Conservation (phyloP, 202 grass and related monocot genomes). For the Musa balbisiana region DNA sequence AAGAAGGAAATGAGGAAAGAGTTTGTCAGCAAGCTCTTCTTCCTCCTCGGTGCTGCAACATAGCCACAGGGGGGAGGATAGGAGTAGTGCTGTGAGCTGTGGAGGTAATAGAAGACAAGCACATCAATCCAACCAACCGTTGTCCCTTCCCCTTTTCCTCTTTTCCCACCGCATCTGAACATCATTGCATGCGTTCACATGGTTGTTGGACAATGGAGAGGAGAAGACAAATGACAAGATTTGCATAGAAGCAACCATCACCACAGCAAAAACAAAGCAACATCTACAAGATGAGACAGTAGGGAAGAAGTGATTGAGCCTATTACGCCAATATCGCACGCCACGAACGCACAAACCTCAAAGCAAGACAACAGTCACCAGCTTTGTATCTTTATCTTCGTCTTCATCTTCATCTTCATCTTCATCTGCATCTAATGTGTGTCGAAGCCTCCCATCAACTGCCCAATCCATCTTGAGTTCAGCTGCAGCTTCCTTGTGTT, state of each 20-base stretch:
- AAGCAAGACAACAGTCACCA: background rate
- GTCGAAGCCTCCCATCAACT: background rate
- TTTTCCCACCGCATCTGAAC: background rate
- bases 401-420: too few species aligned
- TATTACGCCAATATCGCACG: slow-evolving; percentile 1
- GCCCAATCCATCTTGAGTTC: background rate
- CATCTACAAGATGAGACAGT: background rate
- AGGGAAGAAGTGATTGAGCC: background rate
- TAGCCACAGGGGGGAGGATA: background rate
- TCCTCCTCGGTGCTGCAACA: background rate
- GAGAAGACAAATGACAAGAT: slow-evolving; percentile 3
- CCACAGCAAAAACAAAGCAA: background rate
- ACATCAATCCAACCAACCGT: background rate
- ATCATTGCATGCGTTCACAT: background rate
- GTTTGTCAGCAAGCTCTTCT: too few species aligned
- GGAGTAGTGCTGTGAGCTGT: background rate
- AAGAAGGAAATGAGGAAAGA: too few species aligned
- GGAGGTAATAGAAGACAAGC: background rate
- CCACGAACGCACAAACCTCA: background rate
- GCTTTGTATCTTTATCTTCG: background rate
- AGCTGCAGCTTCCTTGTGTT: background rate
- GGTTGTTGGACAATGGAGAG: background rate
- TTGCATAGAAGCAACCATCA: background rate
- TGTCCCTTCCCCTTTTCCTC: background rate
- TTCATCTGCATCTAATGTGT: too few species aligned